Conservation (phyloP, 2,329 filamentous ascomycete genomes). For the Neopestalotiopsis clavispora region DNA sequence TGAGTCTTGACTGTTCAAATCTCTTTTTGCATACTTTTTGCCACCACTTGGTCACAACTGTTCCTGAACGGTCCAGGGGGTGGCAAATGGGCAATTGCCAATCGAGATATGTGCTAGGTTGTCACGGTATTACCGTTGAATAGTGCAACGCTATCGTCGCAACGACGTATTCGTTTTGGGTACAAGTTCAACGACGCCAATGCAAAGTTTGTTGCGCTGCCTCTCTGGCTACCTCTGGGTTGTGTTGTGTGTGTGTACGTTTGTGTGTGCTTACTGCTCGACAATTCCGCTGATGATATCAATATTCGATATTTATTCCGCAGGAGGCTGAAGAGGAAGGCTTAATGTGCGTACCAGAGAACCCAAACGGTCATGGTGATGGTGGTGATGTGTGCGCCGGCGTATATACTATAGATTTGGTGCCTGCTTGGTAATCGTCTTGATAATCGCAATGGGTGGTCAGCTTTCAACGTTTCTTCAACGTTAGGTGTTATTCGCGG, state of each 20-base stretch:
- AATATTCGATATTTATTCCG: not conserved
- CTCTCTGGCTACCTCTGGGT: no score
- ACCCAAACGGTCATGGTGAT: not conserved
- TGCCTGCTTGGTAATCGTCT: not conserved
- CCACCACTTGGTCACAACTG: constrained; percentile 18
- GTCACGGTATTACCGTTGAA: not conserved
- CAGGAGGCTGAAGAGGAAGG: not conserved
- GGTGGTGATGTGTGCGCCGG: not conserved
- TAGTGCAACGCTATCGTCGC: constrained; percentile 9
- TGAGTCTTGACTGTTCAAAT: not conserved
- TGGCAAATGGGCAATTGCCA: constrained; percentile 12
- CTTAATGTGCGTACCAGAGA: not conserved
- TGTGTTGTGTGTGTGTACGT: no score
- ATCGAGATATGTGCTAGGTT: not conserved
- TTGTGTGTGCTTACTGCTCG: no score
- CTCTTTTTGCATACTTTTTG: constrained; percentile 16
- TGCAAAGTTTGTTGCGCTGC: no score
- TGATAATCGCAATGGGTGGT: not conserved
- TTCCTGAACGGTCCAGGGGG: constrained; percentile 20
- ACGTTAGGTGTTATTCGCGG: not conserved
- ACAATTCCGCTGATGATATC: no score
- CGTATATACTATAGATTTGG: not conserved
- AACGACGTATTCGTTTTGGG: not conserved
- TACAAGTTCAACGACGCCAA: no score
- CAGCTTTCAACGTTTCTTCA: not conserved